Evolutionary conservation across 306 rosid species (phyloP).

Genomic region (Hippophae rhamnoides): DNA sequence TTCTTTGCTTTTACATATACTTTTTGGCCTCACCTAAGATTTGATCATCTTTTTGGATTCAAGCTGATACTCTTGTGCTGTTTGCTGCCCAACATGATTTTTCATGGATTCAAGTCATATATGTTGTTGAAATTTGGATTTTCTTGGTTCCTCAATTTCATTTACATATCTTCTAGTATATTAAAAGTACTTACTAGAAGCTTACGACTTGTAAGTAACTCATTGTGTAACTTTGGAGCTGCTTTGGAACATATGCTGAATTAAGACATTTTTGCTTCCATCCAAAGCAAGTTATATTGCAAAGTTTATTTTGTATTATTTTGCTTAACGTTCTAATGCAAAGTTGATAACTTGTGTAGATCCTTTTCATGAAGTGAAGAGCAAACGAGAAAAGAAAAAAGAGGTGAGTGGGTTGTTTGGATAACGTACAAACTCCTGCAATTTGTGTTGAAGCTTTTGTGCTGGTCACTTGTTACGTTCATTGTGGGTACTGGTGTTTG

Average conservation of each 20-base stretch:
- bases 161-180: too few relatives aligned
- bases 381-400: slow-evolving; percentile 97
- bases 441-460: background rate
- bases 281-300: background rate
- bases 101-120: background rate
- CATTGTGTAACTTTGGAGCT: too few relatives aligned
- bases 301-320: background rate
- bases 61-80: background rate
- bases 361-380: slow-evolving; percentile 99
- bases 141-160: background rate
- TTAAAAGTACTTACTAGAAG: too few relatives aligned
- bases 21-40: too few relatives aligned
- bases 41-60: background rate
- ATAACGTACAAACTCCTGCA: slow-evolving; percentile 5
- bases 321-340: slow-evolving; percentile 21
- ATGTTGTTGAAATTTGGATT: background rate
- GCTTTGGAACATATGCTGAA: background rate
- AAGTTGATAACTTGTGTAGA: slow-evolving; percentile 40
- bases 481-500: too few relatives aligned
- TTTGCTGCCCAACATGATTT: background rate
- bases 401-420: slow-evolving; percentile 46
- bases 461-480: too few relatives aligned
- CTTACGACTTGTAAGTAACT: too few relatives aligned
- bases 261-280: background rate
- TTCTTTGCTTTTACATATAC: background rate